These are phyloP conservation scores for Zopfochytrium polystomum DNA, from an alignment of 371 early-diverging fungal genomes.

Conservation along the genomic window DNA sequence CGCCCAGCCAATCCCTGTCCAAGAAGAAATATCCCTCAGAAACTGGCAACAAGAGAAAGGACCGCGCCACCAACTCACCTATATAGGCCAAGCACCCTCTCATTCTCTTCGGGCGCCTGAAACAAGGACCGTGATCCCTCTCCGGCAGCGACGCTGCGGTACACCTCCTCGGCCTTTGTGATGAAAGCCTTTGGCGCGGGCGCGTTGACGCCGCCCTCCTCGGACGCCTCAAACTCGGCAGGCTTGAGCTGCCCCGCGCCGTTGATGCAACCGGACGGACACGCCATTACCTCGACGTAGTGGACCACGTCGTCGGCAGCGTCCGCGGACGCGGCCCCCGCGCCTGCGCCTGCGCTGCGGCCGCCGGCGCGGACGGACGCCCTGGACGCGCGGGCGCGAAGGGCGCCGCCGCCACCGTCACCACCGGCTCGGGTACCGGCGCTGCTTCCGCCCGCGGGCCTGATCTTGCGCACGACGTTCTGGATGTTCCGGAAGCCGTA, in stretches of 20 bases:
- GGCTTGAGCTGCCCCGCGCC: slow-evolving; percentile 82
- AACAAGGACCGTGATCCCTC: slow-evolving; percentile 9
- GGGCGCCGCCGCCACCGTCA: no score
- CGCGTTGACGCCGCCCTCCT: slow-evolving; percentile 6
- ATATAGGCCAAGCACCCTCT: slow-evolving; percentile 53
- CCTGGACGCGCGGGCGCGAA: no score
- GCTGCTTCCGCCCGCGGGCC: slow-evolving; percentile 4
- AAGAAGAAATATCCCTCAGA: not conserved
- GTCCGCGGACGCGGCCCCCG: slow-evolving; percentile 3
- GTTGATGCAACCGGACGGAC: slow-evolving; percentile 88
- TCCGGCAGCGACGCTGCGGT: slow-evolving; percentile 48
- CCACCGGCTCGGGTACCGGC: not conserved
- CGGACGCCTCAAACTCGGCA: slow-evolving; percentile 12
- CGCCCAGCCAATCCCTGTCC: slow-evolving; percentile 52
- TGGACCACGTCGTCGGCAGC: slow-evolving; percentile 58
- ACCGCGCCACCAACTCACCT: slow-evolving; percentile 42
- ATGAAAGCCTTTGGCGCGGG: slow-evolving; percentile 53
- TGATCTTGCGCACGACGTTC: slow-evolving; percentile 75
- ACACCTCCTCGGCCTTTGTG: slow-evolving; percentile 52
- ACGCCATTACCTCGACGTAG: slow-evolving; percentile 97
- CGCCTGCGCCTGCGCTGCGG: slow-evolving; percentile 2
- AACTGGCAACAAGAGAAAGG: not conserved
- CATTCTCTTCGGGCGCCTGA: slow-evolving; percentile 59
- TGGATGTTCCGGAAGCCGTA: slow-evolving; percentile 97
- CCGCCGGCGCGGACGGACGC: no score